Evolutionary conservation across 2,329 filamentous ascomycete genomes (phyloP), one percentile per base, ranked within the genome.

Genomic region (Apiospora pterosperma): DNA sequence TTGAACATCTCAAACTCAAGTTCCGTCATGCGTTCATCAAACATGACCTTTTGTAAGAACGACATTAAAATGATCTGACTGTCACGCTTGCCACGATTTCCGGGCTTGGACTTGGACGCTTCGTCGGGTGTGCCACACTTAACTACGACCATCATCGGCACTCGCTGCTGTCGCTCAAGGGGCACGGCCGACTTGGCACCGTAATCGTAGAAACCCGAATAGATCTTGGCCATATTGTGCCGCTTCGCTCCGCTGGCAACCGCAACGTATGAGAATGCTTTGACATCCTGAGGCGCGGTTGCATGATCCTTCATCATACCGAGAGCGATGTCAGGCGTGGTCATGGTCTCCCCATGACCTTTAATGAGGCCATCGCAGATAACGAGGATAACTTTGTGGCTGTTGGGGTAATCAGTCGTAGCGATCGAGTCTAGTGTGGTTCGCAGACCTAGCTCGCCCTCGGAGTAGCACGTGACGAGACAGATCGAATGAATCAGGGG

Each of bases 1-100:
- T 98, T 99, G 84, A 99, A 99, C 92, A 99, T 98, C 76, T 99
- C 96, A 75, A 93, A 99, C 78, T 99, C 96, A 62, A 99, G 90
- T 78, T 99, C 95, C 21, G 96, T 99, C 96, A 99, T 99, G 67
- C 96, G 92, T 80, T 99, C 96, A 76, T 99, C 96, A 73, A 99
- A 99, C 96, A 99, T 99, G 75, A 99, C 96, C 82, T 99, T 99
- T 76, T 99, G 96, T 71, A 99, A 82, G 85, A 99, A 99, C 5
- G 94, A 97, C 96, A 99, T 99, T 70, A 99, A 85, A 71, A 99
- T 96, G 74, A 99, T 97, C 78, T 99, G 96, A 82, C 93, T 97
- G 84, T 99, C 96, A 76, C 96, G 92, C 85, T 99, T 99, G 79
- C 96, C 96, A 80, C 96, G 89, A 80, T 99, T 99, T 72, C 96